Evolutionary conservation across 768 basidiomycete genomes (phyloP), one percentile per base, ranked within the genome.

Genomic region (Rhodotorula kratochvilovae): DNA sequence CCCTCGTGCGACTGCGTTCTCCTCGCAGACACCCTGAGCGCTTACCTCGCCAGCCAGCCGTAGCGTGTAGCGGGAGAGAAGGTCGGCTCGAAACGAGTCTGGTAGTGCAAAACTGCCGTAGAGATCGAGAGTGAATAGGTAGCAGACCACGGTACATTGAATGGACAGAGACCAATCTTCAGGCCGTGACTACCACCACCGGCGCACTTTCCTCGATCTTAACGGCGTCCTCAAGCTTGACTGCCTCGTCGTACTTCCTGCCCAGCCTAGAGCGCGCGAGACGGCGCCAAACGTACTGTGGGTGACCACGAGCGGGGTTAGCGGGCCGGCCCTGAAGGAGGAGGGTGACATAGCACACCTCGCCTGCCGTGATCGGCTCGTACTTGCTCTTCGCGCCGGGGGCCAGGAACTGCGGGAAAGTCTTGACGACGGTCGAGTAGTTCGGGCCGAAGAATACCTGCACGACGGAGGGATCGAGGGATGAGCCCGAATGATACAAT

Each of bases 361-460:
- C 90, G 2, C 91, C 91, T 0, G 90, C 90, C 1, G 85, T 87
- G 57, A 92, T 83, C 15, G 87, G 82, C 67, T 88, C 86, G 78
- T 92, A 92, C 77, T 86, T 88, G 2, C 85, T 81, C 1, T 89
- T 88, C 56, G 80, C 80, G 4, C 83, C 83, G 19, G 81, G 76
- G 12, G 85, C 84, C 29, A 87, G 81, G 67, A 84, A 85, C 35
- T 81, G 83, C 0, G 80, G 77, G 36, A 84, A 80, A 23, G 84
- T 80, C 78, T 82, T 85, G 17, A 93, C 82, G 48, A 82, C 84
- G 19, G 91, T 88, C 73, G 91, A 83, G 76, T 92, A 91, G 78
- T 93, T 87, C 15, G 89, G 88, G 3, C 91, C 91, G 77, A 92
- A 93, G 82, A 95, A 95, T n/a, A 91, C 27, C 51, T 53, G 51